Evolutionary conservation across 2,329 filamentous ascomycete species (phyloP), one percentile per base, ranked within the genome.

Genomic region (Calonectria fujianensis): DNA sequence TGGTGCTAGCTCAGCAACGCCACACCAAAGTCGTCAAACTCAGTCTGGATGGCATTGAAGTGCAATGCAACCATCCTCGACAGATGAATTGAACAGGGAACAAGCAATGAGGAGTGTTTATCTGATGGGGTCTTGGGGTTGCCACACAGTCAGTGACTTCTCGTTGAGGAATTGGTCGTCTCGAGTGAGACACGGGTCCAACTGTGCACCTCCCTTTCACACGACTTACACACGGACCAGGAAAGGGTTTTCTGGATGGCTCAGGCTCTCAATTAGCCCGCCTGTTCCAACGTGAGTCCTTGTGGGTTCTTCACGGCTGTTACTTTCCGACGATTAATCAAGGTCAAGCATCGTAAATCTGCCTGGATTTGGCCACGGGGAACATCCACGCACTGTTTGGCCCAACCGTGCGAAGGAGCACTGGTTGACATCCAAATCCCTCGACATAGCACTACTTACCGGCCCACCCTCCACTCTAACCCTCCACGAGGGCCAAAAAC

Each of bases 41-140:
- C 27, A 65, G 59, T 70, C 57, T 65, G n/a, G 48, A 48, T 52
- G 45, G 48, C 27, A 41, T 65, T 64, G 35, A 65, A 50, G 35
- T 27, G 61, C 29, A 51, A 70, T 67, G 72, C 67, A 70, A 74
- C 72, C 72, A 74, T 67, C 72, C 72, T 67, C 51, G 39, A 69
- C 57, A 63, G 24, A 41, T 63, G 59, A 66, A 50, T 50, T 32
- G 70, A 54, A 45, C 54, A 68, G 65, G 70, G 54, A 54, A 70
- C 39, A 61, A 59, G 61, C 48, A 51, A 31, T 59, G 37, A 31
- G 51, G n/a, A 54, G 37, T 35, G 52, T 27, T 57, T 27, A 52
- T 54, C 52, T 63, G 48, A 69, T 70, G 51, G 66, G 63, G 50
- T 51, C 13, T 50, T 54, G 14, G 24, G 51, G 37, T 37, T 69